A percentile compares a stretch with the other conserved stretches of the same genome.
Conservation (phyloP, 1,139 yeast genomes). For the Torulaspora pretoriensis region DNA sequence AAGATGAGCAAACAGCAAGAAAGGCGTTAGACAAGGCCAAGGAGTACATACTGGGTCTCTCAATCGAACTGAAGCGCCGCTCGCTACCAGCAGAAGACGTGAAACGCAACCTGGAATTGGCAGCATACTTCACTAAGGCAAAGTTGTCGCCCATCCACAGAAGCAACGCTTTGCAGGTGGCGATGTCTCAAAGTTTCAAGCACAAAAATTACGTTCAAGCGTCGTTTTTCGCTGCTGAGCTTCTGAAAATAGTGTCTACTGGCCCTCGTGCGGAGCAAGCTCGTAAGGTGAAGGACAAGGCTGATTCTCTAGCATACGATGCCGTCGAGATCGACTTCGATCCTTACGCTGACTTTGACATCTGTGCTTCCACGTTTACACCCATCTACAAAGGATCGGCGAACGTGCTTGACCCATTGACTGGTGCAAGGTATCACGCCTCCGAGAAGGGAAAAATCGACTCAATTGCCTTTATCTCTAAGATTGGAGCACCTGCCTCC, state of each 20-base stretch:
- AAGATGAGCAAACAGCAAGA: conserved; percentile 70
- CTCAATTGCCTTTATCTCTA: conserved; percentile 67
- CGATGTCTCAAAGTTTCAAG: conserved; percentile 88
- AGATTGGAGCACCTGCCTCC: conserved; percentile 92
- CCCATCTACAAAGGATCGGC: conserved; percentile 83
- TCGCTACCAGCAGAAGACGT: conserved; percentile 62
- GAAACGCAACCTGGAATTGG: conserved; percentile 86
- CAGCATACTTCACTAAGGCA: conserved; percentile 89
- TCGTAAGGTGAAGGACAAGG: conserved; percentile 67
- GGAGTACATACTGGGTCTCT: conserved; percentile 86
- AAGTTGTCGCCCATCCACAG: conserved; percentile 79
- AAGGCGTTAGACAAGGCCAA: conserved; percentile 72
- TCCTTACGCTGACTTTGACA: conserved; percentile 83
- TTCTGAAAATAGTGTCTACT: conserved; percentile 58
- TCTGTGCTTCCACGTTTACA: conserved; percentile 81
- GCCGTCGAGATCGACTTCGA: conserved; percentile 89
- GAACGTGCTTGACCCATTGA: conserved; percentile 72
- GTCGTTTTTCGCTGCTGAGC: conserved; percentile 82
- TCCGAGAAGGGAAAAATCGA: conserved; percentile 77
- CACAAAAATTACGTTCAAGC: conserved; percentile 86
- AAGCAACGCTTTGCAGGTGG: conserved; percentile 86
- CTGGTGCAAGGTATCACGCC: conserved; percentile 82
- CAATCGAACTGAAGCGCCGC: conserved; percentile 87
- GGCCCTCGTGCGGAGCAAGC: conserved; percentile 92
- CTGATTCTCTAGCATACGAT: conserved; percentile 79